These are phyloP conservation scores for Mycena sp. DNA, from an alignment of 1,284 basidiomycete genomes.

Conservation along the genomic window DNA sequence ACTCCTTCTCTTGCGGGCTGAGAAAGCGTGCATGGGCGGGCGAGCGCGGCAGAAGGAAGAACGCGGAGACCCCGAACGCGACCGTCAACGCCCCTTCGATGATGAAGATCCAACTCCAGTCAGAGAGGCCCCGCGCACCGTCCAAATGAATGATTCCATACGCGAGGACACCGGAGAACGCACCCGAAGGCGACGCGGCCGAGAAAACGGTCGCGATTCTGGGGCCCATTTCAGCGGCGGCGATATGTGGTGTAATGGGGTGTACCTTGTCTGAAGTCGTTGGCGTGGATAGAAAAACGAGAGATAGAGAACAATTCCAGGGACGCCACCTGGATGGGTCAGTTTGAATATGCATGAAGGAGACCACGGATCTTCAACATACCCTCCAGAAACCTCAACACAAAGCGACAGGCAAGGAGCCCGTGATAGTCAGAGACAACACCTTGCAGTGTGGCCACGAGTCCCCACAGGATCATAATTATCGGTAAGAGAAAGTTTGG, in stretches of 20 bases:
- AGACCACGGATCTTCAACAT: slow-evolving; percentile 2
- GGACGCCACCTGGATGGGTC: slow-evolving; percentile 59
- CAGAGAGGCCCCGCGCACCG: slow-evolving; percentile 50
- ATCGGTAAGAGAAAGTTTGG: slow-evolving; percentile 64
- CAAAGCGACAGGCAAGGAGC: slow-evolving; percentile 68
- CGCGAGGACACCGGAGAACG: slow-evolving; percentile 71
- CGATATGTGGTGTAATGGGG: too few species aligned
- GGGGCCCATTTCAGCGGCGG: too few species aligned
- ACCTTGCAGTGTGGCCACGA: slow-evolving; percentile 64
- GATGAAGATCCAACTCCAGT: slow-evolving; percentile 48
- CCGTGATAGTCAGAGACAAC: slow-evolving; percentile 59
- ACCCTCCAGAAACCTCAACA: slow-evolving; percentile 72
- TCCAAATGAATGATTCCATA: slow-evolving; percentile 64
- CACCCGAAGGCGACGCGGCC: slow-evolving; percentile 64
- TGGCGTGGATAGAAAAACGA: slow-evolving; percentile 66
- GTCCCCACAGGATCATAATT: slow-evolving; percentile 65
- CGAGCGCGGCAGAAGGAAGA: slow-evolving; percentile 57
- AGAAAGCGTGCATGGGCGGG: slow-evolving; percentile 59
- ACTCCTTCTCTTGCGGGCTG: slow-evolving; percentile 45
- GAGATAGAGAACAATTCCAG: slow-evolving; percentile 67
- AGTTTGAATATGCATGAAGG: neutral
- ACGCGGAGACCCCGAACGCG: slow-evolving; percentile 51
- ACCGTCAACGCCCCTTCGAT: slow-evolving; percentile 48
- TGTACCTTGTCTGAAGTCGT: slow-evolving; percentile 61
- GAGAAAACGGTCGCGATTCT: slow-evolving; percentile 66